Evolutionary conservation across 768 basidiomycete species (phyloP).

Genomic region (Russula foetens): DNA sequence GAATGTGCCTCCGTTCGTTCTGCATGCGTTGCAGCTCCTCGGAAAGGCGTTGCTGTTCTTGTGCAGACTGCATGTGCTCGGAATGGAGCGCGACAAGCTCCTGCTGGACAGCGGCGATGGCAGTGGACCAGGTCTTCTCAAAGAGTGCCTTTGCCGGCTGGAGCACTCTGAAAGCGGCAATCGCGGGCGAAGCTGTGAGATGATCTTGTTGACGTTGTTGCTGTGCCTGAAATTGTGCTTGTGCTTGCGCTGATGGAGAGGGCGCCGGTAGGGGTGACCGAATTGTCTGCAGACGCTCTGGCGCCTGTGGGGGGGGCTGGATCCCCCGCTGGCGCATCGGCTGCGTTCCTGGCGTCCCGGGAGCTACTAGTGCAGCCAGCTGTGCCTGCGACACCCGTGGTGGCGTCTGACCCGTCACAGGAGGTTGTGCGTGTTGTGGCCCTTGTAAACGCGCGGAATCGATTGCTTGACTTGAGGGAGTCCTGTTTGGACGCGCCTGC

Average conservation of each 20-base stretch:
- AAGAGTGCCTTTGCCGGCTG: constrained; percentile 14
- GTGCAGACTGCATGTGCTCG: not conserved
- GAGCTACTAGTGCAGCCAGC: not conserved
- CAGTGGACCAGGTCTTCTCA: constrained; percentile 14
- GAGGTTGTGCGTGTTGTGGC: not conserved
- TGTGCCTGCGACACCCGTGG: not conserved
- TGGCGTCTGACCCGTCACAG: not conserved
- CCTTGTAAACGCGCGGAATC: not conserved
- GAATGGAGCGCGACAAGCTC: constrained; percentile 1
- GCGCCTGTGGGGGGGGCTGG: not conserved
- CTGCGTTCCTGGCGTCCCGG: constrained; percentile 1
- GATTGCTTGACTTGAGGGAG: not conserved
- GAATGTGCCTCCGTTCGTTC: not conserved
- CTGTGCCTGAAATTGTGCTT: not conserved
- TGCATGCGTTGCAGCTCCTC: not conserved
- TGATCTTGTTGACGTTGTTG: not conserved
- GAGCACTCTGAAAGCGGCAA: constrained; percentile 12
- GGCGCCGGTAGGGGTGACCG: not conserved
- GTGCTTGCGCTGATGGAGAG: not conserved
- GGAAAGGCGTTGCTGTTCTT: constrained; percentile 1
- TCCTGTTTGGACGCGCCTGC: not conserved
- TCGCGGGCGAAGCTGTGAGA: not conserved
- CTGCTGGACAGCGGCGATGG: constrained; percentile 4
- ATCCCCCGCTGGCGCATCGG: not conserved
- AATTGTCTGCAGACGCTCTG: not conserved